These are phyloP conservation scores for Posidonia oceanica DNA, from an alignment of 116 monocot species.

Conservation along the genomic window DNA sequence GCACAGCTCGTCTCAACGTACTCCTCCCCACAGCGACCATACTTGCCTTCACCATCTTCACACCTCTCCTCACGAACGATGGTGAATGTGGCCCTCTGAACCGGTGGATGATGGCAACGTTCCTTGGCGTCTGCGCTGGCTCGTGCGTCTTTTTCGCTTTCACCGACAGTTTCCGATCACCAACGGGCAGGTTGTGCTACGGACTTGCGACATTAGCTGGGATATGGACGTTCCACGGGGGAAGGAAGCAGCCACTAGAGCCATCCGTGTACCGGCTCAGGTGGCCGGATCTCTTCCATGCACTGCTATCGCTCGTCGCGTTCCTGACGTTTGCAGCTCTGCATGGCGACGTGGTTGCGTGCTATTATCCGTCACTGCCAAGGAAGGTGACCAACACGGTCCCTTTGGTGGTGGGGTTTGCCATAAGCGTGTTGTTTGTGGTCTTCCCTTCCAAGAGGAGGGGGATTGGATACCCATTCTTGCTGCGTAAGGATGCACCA, in stretches of 20 bases:
- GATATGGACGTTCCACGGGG: slow-evolving; percentile 39
- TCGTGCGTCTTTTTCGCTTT: slow-evolving; percentile 56
- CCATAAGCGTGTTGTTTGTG: slow-evolving; percentile 45
- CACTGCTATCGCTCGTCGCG: slow-evolving; percentile 32
- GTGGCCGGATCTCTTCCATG: slow-evolving; percentile 44
- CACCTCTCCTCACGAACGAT: slow-evolving; percentile 45
- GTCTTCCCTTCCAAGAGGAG: slow-evolving; percentile 49
- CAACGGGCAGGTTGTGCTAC: slow-evolving; percentile 35
- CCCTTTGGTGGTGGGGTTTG: slow-evolving; percentile 48
- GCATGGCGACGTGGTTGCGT: slow-evolving; percentile 39
- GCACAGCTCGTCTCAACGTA: slow-evolving; percentile 60
- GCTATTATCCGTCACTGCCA: slow-evolving; percentile 34
- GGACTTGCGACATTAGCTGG: slow-evolving; percentile 36
- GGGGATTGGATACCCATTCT: slow-evolving; percentile 54
- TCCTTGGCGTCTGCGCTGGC: slow-evolving; percentile 31
- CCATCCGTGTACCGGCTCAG: slow-evolving; percentile 23
- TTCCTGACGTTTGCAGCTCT: slow-evolving; percentile 43
- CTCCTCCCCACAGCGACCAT: slow-evolving; percentile 73
- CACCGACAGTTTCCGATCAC: slow-evolving; percentile 45
- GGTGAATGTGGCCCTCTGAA: slow-evolving; percentile 26
- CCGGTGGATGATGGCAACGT: slow-evolving; percentile 21
- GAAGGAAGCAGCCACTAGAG: slow-evolving; percentile 14
- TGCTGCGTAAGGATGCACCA: slow-evolving; percentile 25
- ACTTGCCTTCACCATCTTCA: slow-evolving; percentile 67
- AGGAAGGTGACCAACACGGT: slow-evolving; percentile 47